Evolutionary conservation across 306 rosid genomes (phyloP).

Genomic region (Gastrolobium bilobum): DNA sequence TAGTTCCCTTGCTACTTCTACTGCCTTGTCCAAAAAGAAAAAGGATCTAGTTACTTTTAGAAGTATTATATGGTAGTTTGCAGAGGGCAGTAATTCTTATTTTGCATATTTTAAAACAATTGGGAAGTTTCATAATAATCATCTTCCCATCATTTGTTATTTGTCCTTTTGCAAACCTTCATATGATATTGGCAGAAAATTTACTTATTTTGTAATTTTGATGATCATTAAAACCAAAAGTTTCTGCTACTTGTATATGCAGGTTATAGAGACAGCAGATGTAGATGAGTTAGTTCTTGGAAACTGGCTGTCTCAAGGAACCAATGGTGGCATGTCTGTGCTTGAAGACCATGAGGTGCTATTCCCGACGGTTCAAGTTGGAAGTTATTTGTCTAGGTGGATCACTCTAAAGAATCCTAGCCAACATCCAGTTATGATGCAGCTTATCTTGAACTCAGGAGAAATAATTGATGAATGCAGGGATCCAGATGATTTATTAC

Average conservation of each 20-base stretch:
- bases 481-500: conserved; percentile 64
- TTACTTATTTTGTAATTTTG: conserved; percentile 7
- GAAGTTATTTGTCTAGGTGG: conserved; percentile 79
- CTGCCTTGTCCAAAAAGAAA: no score
- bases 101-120: neutral
- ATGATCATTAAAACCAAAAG: conserved; percentile 40
- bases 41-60: no score
- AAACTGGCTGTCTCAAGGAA: conserved; percentile 90
- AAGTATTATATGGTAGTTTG: conserved; percentile 8
- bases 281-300: conserved; percentile 81
- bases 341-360: conserved; percentile 77
- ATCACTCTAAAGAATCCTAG: conserved; percentile 87
- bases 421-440: conserved; percentile 79
- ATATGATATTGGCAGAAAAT: neutral
- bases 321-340: conserved; percentile 67
- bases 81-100: neutral
- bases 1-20: no score
- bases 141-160: neutral
- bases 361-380: conserved; percentile 82
- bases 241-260: conserved; percentile 48
- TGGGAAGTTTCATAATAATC: neutral
- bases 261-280: conserved; percentile 62
- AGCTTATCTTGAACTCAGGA: conserved; percentile 87
- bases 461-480: conserved; percentile 77
- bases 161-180: conserved; percentile 22